Evolutionary conservation across 1,284 basidiomycete genomes (phyloP).

Genomic region (Apiotrichum montevideense): DNA sequence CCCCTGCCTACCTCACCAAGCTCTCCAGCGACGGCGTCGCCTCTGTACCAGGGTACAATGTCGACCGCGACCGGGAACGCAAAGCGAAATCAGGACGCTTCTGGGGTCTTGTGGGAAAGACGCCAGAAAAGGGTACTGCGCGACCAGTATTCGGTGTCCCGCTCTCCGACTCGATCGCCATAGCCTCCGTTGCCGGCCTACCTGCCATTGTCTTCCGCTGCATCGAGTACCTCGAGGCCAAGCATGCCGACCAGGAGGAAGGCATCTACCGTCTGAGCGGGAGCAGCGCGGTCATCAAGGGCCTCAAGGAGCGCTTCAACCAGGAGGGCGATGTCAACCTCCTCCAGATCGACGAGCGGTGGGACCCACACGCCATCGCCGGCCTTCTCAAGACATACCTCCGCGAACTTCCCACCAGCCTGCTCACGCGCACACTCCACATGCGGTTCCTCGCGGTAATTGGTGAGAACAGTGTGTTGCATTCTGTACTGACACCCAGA

Average conservation of each 20-base stretch:
- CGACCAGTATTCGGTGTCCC: conserved; percentile 85
- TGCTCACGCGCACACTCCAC: conserved; percentile 86
- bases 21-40: conserved; percentile 32
- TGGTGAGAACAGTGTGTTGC: conserved; percentile 54
- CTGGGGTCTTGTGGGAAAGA: conserved; percentile 62
- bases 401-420: conserved; percentile 80
- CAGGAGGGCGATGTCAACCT: conserved; percentile 88
- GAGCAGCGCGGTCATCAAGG: conserved; percentile 89
- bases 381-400: conserved; percentile 85
- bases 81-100: conserved; percentile 84
- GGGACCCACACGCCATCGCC: conserved; percentile 92
- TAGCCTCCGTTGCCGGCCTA: conserved; percentile 80
- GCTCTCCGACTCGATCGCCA: conserved; percentile 77
- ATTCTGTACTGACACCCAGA: conserved; percentile 52
- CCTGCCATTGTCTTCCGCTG: conserved; percentile 93
- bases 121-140: conserved; percentile 48
- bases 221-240: conserved; percentile 81
- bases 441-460: conserved; percentile 81
- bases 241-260: conserved; percentile 90
- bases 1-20: conserved; percentile 40
- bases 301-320: conserved; percentile 87
- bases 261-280: conserved; percentile 94
- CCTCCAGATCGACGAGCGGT: conserved; percentile 74
- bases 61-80: conserved; percentile 60
- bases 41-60: conserved; percentile 27